phyloP scores from a whole-genome alignment of 2,329 filamentous ascomycete genomes.

The Triangularia setosa region DNA sequence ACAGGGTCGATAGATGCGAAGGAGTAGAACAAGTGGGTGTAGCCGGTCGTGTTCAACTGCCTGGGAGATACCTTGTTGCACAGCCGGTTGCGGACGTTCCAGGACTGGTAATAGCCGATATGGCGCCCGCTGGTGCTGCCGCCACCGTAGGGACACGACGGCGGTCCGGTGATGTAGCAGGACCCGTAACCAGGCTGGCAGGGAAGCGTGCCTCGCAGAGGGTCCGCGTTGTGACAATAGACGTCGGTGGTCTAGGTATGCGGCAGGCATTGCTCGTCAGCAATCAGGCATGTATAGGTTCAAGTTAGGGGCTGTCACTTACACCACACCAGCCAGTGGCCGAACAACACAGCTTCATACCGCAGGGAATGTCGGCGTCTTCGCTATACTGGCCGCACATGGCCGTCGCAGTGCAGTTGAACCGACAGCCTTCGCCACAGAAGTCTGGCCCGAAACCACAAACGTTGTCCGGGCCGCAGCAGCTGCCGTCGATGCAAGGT shows the following conservation, averaged over 20 bases:
- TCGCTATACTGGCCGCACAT: conserved; percentile 30
- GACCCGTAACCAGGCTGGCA: conserved; percentile 29
- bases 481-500: background rate
- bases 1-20: conserved; percentile 29
- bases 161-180: conserved; percentile 27
- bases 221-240: background rate
- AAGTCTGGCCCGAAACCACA: conserved; percentile 14
- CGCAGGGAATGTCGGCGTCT: conserved; percentile 23
- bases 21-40: conserved; percentile 35
- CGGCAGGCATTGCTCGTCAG: background rate
- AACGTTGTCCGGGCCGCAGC: conserved; percentile 6
- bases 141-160: conserved; percentile 25
- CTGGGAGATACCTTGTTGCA: conserved; percentile 33
- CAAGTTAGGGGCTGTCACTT: too few species aligned
- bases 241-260: background rate
- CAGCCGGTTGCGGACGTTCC: conserved; percentile 22
- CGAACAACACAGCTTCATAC: conserved; percentile 31
- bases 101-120: conserved; percentile 36
- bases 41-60: conserved; percentile 31
- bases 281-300: background rate
- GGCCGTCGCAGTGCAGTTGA: conserved; percentile 28
- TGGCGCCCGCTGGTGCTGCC: conserved; percentile 29
- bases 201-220: conserved; percentile 19
- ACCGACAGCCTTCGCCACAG: conserved; percentile 10
- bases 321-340: conserved; percentile 26